These are phyloP conservation scores for Ophiognomonia clavigignenti-juglandacearum DNA, from an alignment of 2,329 filamentous ascomycete genomes.

Conservation along the genomic window DNA sequence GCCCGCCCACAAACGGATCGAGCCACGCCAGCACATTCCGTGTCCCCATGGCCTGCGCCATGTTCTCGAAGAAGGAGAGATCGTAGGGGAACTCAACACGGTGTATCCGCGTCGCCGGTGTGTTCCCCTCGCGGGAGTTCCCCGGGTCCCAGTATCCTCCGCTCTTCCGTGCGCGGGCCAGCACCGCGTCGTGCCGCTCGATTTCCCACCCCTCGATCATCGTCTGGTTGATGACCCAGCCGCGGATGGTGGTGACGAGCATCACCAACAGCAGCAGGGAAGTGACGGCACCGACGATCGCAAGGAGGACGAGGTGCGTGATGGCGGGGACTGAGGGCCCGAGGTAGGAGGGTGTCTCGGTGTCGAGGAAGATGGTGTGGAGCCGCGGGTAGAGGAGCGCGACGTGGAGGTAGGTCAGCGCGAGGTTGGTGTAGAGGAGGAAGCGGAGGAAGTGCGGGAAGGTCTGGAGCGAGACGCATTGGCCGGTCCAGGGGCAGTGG, in stretches of 20 bases:
- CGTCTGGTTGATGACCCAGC: conserved; percentile 65
- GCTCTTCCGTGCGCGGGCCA: conserved; percentile 38
- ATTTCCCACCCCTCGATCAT: conserved; percentile 79
- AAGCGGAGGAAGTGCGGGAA: conserved; percentile 82
- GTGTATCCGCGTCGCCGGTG: conserved; percentile 39
- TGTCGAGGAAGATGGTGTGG: conserved; percentile 52
- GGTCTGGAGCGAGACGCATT: conserved; percentile 77
- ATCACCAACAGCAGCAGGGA: conserved; percentile 61
- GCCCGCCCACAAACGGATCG: conserved; percentile 57
- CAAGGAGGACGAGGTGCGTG: conserved; percentile 54
- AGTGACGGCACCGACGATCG: conserved; percentile 53
- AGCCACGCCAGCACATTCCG: conserved; percentile 63
- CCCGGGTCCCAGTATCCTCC: conserved; percentile 33
- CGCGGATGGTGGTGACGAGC: conserved; percentile 55
- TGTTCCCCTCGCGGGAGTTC: no score
- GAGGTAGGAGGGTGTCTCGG: conserved; percentile 68
- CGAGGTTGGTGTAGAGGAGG: conserved; percentile 61
- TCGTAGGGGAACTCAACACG: conserved; percentile 80
- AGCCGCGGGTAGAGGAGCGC: conserved; percentile 57
- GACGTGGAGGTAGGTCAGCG: conserved; percentile 56
- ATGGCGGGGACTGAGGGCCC: conserved; percentile 61
- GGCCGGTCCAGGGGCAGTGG: conserved; percentile 80
- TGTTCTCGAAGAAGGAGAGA: conserved; percentile 68
- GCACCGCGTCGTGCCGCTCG: conserved; percentile 56
- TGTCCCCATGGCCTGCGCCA: conserved; percentile 72